Base-by-base conservation (phyloP, 2,329 filamentous ascomycete genomes). In the Phaeosphaeriaceae sp. region DNA sequence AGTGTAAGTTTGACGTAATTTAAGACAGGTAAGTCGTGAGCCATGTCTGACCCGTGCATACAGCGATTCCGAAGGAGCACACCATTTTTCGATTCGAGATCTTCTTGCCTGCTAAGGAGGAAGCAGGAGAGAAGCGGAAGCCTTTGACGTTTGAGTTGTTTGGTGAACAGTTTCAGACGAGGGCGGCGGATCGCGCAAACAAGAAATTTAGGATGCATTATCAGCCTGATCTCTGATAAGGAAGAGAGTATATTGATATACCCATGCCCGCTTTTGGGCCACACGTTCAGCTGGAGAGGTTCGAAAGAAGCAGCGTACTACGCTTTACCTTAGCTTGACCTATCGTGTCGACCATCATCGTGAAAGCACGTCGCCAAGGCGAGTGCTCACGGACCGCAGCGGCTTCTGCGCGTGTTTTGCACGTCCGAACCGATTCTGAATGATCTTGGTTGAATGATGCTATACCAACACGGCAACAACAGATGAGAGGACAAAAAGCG, bases 151-250 rank as follows among this genome's bases (percentile, higher is more conserved):
- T 97, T 69, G 94, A 98, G 75, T 82, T 98, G 1, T 86, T 94
- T 63, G 95, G 95, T 2, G 90, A 92, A 68, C 92, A 96, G 73
- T 93, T 98, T 71, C 88, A 92, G 82, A 87, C 89, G 65, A 85
- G 93, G 11, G 89, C 94, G 2, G 88, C 90, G 17, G 94, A 98
- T 74, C 83, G 95, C 21, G 92, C 93, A 49, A 96, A 91, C 69
- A 92, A 88, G 80, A 98, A 97, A 80, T 96, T 96, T 79, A 97
- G 95, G 79, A 84, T 87, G 73, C 93, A 94, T 74, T 92, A 91
- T 70, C 82, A 93, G 62, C 84, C 88, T 49, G 88, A 91, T 63
- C 76, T 96, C 15, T 96, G 82, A 90, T 33, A 4, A 45, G 10
- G 33, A 13, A 7, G 31, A 15, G 31, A 36, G 31, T 15, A 13